Conservation (phyloP, 352 stramenopile genomes). For the Phytophthora hybrid region DNA sequence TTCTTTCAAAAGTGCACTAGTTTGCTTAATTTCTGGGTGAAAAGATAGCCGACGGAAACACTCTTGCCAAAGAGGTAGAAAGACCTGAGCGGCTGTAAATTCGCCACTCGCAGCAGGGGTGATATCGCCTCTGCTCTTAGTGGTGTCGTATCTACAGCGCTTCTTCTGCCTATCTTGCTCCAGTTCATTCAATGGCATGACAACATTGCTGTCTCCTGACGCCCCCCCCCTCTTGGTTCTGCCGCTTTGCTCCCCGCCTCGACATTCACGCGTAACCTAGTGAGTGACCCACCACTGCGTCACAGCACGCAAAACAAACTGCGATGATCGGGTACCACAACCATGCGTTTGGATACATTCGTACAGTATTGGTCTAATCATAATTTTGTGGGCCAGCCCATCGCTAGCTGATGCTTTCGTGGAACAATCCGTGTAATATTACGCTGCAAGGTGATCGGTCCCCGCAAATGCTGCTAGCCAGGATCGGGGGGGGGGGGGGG, state of each 20-base stretch:
- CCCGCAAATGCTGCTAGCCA: too few species aligned
- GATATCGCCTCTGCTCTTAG: not conserved
- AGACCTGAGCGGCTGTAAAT: not conserved
- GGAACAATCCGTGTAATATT: too few species aligned
- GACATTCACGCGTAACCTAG: not conserved
- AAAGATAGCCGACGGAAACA: not conserved
- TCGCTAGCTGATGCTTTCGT: not conserved
- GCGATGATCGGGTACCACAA: not conserved
- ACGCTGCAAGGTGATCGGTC: too few species aligned
- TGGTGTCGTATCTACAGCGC: not conserved
- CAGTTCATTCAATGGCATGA: too few species aligned
- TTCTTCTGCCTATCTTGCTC: too few species aligned
- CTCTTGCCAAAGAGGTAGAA: not conserved
- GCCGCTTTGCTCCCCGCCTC: too few species aligned
- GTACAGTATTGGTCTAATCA: not conserved
- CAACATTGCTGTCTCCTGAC: too few species aligned
- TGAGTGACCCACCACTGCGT: too few species aligned
- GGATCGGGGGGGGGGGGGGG: too few species aligned
- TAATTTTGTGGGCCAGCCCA: not conserved
- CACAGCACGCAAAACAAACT: not conserved
- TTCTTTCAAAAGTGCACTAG: too few species aligned
- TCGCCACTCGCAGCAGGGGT: not conserved
- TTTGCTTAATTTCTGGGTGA: not conserved
- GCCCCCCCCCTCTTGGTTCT: too few species aligned
- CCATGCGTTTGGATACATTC: not conserved